Evolutionary conservation across 2,329 filamentous ascomycete genomes (phyloP), one percentile per base, ranked within the genome.

Genomic region (Bipolaris victoriae): DNA sequence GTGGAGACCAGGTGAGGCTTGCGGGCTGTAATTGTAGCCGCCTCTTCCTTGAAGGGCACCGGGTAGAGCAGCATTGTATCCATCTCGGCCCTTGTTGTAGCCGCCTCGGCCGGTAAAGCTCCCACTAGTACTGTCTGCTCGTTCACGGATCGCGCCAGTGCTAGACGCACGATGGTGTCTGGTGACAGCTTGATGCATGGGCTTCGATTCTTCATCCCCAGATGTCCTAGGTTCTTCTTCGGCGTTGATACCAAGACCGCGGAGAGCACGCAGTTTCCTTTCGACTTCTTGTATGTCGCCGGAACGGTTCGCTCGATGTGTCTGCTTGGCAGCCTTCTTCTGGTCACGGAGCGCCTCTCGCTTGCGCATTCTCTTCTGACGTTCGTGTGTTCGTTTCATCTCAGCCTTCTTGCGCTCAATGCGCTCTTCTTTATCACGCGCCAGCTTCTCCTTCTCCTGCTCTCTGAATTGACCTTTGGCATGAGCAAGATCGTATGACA

Each of bases 401-500:
- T 73, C 60, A 0, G 67, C 65, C 46, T 76, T 78, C 55, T 75
- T 73, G 33, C 57, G 67, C 58, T 75, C 71, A 44, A 70, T 69
- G 46, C 72, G 77, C 29, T 75, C 65, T 40, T 77, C 69, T 40
- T 77, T 76, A 24, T 76, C 75, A 48, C 74, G 67, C 44, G 74
- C 76, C 57, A 72, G 77, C 55, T 77, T 76, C 4, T 79, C 76
- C 45, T 75, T 79, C 54, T 86, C 83, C 55, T 82, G 80, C 37
- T 84, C 81, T 4, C 80, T 64, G 37, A 85, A 78, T 6, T 83
- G 80, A 3, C 85, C 87, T 70, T 90, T 90, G 61, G 85, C 84
- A 71, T 90, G 87, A 0, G 89, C 88, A 5, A 90, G 81, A 63
- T 91, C 88, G 60, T 90, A 90, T 1, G 87, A 87, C 49, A 87